phyloP scores from a whole-genome alignment of 2,329 filamentous ascomycete genomes.

The Pestalotiopsis sp. region DNA sequence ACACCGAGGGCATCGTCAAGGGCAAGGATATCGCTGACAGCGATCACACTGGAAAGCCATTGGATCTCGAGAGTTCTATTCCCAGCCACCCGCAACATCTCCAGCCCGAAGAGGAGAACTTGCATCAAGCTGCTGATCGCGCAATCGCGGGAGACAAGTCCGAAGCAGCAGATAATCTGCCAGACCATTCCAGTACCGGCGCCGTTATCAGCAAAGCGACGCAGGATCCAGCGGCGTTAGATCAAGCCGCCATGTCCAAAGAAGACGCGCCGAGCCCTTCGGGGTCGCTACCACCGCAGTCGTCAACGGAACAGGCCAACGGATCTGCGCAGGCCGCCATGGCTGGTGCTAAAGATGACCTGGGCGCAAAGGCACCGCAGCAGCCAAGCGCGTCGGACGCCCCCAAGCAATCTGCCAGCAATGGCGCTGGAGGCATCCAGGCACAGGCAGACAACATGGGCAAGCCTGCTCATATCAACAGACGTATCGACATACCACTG shows the following conservation, averaged over 20 bases:
- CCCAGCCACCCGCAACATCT: not conserved
- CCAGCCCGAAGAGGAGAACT: not conserved
- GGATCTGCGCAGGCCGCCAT: not conserved
- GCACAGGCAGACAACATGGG: constrained; percentile 32
- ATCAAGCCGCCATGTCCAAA: not conserved
- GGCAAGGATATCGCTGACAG: not conserved
- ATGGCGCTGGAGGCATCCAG: not conserved
- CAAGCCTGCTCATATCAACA: constrained; percentile 30
- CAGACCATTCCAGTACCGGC: not conserved
- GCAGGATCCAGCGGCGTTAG: not conserved
- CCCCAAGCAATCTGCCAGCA: not conserved
- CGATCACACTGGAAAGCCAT: not conserved
- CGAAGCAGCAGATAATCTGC: not conserved
- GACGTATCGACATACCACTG: constrained; percentile 34
- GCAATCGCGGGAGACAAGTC: not conserved
- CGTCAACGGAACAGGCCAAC: not conserved
- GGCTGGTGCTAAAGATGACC: not conserved
- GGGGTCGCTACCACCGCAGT: not conserved
- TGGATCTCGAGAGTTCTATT: not conserved
- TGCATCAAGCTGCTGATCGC: not conserved
- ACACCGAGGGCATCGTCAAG: not conserved
- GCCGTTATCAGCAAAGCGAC: constrained; percentile 6
- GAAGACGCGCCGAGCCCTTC: too few relatives aligned
- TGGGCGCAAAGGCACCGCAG: constrained; percentile 6
- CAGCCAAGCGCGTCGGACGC: not conserved